A percentile compares a stretch with the other conserved stretches of the same genome.
phyloP scores from a whole-genome alignment of 176 grass and related monocot genomes.

The Chloris gayana region DNA sequence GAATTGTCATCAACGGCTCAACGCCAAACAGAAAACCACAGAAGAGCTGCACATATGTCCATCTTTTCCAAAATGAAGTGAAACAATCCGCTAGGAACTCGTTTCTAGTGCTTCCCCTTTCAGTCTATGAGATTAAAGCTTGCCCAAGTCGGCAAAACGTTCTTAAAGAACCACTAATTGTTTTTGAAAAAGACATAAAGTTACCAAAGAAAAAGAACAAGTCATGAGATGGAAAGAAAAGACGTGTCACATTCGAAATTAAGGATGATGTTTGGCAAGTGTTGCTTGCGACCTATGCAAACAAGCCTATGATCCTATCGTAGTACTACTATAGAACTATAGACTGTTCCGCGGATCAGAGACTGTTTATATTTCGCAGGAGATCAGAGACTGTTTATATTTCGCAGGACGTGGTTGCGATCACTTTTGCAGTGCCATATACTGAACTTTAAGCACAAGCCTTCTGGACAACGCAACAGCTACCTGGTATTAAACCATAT shows the following conservation, averaged over 20 bases:
- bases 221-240: not conserved
- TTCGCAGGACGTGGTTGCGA: not conserved
- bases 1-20: not conserved
- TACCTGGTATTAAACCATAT: conserved; percentile 37
- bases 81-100: not conserved
- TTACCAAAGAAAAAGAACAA: not conserved
- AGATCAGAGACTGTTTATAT: not conserved
- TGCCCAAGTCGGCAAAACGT: not conserved
- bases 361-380: not conserved
- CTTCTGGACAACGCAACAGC: conserved; percentile 24
- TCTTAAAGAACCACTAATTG: not conserved
- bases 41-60: not conserved
- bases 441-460: not conserved
- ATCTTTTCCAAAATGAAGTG: not conserved
- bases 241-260: not conserved
- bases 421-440: not conserved
- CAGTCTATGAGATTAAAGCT: not conserved
- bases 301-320: conserved; percentile 19
- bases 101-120: not conserved
- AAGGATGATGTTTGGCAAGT: not conserved
- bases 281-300: conserved; percentile 25
- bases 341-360: not conserved
- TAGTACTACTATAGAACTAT: not conserved
- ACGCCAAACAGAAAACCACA: not conserved
- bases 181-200: not conserved